Evolutionary conservation across 805 yeast genomes (phyloP).

Genomic region (Sungouiella thailandica): DNA sequence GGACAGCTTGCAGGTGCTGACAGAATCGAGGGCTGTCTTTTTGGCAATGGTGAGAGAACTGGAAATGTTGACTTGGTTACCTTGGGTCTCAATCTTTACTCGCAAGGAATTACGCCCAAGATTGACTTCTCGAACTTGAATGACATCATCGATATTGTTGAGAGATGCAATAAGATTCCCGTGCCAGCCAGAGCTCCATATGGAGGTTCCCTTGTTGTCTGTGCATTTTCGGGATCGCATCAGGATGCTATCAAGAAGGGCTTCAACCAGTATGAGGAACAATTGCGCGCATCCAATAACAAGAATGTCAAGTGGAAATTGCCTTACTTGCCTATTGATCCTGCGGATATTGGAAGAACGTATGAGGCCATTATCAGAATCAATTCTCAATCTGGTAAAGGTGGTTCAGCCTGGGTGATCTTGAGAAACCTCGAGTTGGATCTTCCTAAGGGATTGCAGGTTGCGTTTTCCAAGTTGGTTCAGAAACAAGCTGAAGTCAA

Average conservation of each 20-base stretch:
- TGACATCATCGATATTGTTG: conserved; percentile 66
- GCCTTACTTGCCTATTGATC: conserved; percentile 82
- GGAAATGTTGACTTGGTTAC: conserved; percentile 84
- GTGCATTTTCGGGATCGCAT: conserved; percentile 83
- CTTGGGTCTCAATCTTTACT: conserved; percentile 68
- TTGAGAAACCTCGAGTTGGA: conserved; percentile 71
- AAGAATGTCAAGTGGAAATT: conserved; percentile 55
- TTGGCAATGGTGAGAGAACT: conserved; percentile 85
- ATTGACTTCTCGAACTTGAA: conserved; percentile 67
- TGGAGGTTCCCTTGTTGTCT: conserved; percentile 77
- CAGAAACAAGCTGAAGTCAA: conserved; percentile 63
- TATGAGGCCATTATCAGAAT: conserved; percentile 90
- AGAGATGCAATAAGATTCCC: conserved; percentile 76
- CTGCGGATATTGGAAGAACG: conserved; percentile 80
- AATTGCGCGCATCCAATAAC: conserved; percentile 27
- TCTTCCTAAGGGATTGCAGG: conserved; percentile 76
- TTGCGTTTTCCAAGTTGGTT: conserved; percentile 67
- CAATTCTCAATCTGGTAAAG: conserved; percentile 84
- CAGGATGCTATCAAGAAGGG: conserved; percentile 89
- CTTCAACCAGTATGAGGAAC: conserved; percentile 45
- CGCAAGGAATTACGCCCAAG: conserved; percentile 71
- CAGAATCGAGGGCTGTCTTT: conserved; percentile 79
- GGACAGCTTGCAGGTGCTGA: conserved; percentile 85
- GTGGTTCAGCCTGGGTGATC: conserved; percentile 87
- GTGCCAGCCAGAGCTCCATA: conserved; percentile 77